Conservation (phyloP, 2,329 filamentous ascomycete species). For the Cladophialophora immunda region DNA sequence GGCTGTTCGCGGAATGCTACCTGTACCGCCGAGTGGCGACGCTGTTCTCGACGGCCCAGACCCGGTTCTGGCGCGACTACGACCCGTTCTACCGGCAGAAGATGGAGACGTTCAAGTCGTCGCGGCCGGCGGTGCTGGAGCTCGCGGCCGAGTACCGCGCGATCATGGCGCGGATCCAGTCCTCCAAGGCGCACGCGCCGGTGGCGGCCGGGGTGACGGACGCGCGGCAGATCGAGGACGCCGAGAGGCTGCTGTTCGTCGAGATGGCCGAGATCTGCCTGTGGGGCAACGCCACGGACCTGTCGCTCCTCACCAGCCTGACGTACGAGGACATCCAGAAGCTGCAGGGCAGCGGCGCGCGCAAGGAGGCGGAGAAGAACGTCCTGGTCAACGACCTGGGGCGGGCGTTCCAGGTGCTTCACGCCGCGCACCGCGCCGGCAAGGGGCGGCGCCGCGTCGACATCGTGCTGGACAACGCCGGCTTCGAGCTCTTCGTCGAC, state of each 20-base stretch:
- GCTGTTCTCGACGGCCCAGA: conserved; percentile 71
- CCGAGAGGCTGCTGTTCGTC: conserved; percentile 43
- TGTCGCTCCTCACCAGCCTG: conserved; percentile 44
- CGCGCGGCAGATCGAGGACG: conserved; percentile 56
- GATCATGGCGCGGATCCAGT: conserved; percentile 38
- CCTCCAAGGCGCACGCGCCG: conserved; percentile 51
- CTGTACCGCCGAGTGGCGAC: conserved; percentile 83
- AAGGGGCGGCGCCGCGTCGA: conserved; percentile 79
- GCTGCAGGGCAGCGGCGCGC: conserved; percentile 85
- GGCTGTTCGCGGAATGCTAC: conserved; percentile 95
- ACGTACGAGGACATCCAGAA: conserved; percentile 86
- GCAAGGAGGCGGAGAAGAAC: conserved; percentile 88
- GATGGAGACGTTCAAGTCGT: conserved; percentile 43
- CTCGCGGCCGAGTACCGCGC: conserved; percentile 41
- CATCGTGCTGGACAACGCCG: conserved; percentile 95
- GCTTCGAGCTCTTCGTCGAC: conserved; percentile 97
- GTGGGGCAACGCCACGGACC: conserved; percentile 49
- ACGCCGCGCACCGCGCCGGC: conserved; percentile 67
- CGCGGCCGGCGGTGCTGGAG: conserved; percentile 42
- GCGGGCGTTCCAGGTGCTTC: conserved; percentile 73
- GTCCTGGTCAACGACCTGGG: conserved; percentile 88
- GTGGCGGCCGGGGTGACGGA: conserved; percentile 47
- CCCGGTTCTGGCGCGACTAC: conserved; percentile 84
- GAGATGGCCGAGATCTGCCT: conserved; percentile 48
- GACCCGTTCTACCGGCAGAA: conserved; percentile 45